Evolutionary conservation across 2,329 filamentous ascomycete genomes (phyloP).

Genomic region (Trichoderma sp.): DNA sequence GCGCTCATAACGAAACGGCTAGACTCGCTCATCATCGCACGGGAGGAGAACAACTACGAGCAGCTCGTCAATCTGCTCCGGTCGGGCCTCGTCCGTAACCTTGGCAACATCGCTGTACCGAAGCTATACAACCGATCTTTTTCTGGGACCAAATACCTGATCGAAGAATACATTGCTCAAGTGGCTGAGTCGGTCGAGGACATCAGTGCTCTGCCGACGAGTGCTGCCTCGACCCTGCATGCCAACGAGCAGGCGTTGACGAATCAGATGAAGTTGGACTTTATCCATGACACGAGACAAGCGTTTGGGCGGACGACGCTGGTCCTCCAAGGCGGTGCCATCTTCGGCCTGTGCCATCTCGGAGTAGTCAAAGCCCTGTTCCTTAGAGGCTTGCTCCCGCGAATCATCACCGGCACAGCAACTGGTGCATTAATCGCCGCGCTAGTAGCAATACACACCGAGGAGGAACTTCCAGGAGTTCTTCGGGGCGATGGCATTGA

Average conservation of each 20-base stretch:
- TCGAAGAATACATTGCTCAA: conserved; percentile 85
- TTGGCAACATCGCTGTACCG: conserved; percentile 84
- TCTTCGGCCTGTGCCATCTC: conserved; percentile 86
- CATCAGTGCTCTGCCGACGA: conserved; percentile 64
- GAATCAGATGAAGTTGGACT: conserved; percentile 76
- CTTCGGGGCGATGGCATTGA: conserved; percentile 79
- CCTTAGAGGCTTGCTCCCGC: conserved; percentile 73
- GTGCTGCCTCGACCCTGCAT: conserved; percentile 35
- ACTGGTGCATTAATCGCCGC: conserved; percentile 88
- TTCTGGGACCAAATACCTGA: conserved; percentile 82
- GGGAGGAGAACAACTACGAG: conserved; percentile 69
- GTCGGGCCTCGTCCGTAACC: conserved; percentile 74
- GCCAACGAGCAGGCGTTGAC: conserved; percentile 48
- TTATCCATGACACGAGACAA: conserved; percentile 81
- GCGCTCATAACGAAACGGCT: conserved; percentile 76
- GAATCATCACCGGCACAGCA: conserved; percentile 87
- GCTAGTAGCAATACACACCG: conserved; percentile 80
- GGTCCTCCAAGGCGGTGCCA: conserved; percentile 83
- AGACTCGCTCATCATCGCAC: conserved; percentile 64
- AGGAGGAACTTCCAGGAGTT: conserved; percentile 76
- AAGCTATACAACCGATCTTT: conserved; percentile 82
- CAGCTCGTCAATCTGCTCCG: conserved; percentile 75
- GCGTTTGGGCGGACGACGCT: conserved; percentile 84
- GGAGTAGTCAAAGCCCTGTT: conserved; percentile 88
- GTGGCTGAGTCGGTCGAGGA: conserved; percentile 78